phyloP scores from a whole-genome alignment of 1,284 basidiomycete species.

The Ganoderma meredithae region DNA sequence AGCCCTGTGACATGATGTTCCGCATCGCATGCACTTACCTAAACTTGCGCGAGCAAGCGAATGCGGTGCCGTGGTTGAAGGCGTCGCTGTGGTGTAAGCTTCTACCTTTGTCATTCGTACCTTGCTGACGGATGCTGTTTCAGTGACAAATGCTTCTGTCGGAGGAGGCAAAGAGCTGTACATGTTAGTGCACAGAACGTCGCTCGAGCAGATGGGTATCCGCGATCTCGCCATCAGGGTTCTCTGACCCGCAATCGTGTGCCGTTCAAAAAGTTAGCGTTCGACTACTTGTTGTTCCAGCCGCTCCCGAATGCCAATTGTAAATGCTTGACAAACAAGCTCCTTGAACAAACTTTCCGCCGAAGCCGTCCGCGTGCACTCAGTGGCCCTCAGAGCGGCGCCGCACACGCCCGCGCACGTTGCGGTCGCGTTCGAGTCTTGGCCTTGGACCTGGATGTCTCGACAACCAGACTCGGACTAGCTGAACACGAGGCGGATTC shows the following conservation, averaged over 20 bases:
- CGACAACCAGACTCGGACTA: conserved; percentile 23
- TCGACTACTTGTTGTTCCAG: neutral
- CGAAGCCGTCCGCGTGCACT: conserved; percentile 15
- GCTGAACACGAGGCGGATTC: conserved; percentile 26
- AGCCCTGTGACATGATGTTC: conserved; percentile 28
- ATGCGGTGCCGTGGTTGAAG: conserved; percentile 24
- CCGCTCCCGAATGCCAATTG: neutral
- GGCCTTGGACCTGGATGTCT: neutral
- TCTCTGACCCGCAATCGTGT: conserved; percentile 4
- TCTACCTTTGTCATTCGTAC: neutral
- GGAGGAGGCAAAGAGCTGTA: conserved; percentile 29
- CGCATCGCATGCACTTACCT: conserved; percentile 26
- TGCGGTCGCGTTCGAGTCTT: neutral
- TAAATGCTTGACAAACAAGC: neutral
- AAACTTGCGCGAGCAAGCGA: conserved; percentile 18
- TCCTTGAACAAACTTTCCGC: neutral
- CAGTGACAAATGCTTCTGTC: conserved; percentile 26
- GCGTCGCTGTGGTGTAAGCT: conserved; percentile 29
- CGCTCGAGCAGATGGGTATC: conserved; percentile 20
- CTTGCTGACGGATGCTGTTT: neutral
- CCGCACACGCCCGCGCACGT: conserved; percentile 13
- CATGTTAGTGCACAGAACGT: conserved; percentile 26
- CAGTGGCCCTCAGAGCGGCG: conserved; percentile 10
- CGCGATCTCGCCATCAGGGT: conserved; percentile 18
- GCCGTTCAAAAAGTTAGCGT: neutral